Conservation (phyloP, 306 rosid species). For the Cucumis cinereus region DNA sequence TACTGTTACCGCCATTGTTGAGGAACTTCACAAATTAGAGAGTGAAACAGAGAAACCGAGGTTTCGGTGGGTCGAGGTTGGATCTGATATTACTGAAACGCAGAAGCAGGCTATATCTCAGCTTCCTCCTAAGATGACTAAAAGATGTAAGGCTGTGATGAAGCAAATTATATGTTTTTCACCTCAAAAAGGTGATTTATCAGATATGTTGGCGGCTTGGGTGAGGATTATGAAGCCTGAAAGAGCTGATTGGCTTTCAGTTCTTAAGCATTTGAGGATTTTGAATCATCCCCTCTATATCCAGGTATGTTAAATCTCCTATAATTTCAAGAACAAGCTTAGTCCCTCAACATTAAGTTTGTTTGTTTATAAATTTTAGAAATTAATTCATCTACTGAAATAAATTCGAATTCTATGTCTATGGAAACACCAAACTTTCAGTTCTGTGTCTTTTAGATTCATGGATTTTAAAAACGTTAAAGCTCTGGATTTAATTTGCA, state of each 20-base stretch:
- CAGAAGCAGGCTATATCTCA: slow-evolving; percentile 44
- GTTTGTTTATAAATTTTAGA: too few species aligned
- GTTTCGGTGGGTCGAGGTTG: slow-evolving; percentile 50
- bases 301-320: slow-evolving; percentile 34
- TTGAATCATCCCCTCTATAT: slow-evolving; percentile 54
- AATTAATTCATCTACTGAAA: too few species aligned
- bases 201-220: slow-evolving; percentile 59
- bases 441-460: too few species aligned
- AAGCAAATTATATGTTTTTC: slow-evolving; percentile 77
- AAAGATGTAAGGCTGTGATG: slow-evolving; percentile 66
- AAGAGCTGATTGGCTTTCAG: slow-evolving; percentile 78
- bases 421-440: not conserved
- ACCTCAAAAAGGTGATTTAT: slow-evolving; percentile 27
- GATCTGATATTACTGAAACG: slow-evolving; percentile 26
- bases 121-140: slow-evolving; percentile 50
- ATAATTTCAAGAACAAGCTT: not conserved
- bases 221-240: slow-evolving; percentile 62
- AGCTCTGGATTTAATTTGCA: too few species aligned
- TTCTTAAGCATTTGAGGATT: slow-evolving; percentile 52
- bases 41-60: slow-evolving; percentile 18
- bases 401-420: too few species aligned
- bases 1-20: slow-evolving; percentile 14
- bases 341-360: too few species aligned
- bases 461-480: too few species aligned
- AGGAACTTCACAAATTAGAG: slow-evolving; percentile 18